phyloP scores from a whole-genome alignment of 148 eudicot genomes.

The Rhododendron williamsianum region DNA sequence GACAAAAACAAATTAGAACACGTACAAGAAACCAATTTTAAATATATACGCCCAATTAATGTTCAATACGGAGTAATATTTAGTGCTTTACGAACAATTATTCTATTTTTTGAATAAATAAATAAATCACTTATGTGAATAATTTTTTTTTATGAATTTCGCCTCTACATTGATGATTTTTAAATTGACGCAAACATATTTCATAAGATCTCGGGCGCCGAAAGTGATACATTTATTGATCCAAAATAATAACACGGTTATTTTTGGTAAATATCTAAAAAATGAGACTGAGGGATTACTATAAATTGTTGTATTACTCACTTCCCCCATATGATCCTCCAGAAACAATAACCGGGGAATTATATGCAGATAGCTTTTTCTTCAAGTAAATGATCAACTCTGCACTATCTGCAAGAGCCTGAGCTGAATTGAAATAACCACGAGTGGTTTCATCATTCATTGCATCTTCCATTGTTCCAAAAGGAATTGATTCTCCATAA shows the following conservation, averaged over 20 bases:
- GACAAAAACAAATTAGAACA: not conserved
- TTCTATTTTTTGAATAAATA: too few relatives aligned
- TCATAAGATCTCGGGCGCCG: too few relatives aligned
- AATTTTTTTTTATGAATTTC: too few relatives aligned
- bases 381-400: constrained; percentile 35
- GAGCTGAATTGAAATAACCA: constrained; percentile 38
- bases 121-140: too few relatives aligned
- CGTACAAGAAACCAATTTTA: too few relatives aligned
- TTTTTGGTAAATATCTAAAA: not conserved
- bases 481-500: constrained; percentile 29
- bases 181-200: not conserved
- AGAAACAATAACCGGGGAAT: constrained; percentile 43
- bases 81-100: not conserved
- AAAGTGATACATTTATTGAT: too few relatives aligned
- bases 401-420: constrained; percentile 56
- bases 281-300: not conserved
- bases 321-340: constrained; percentile 69
- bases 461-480: constrained; percentile 19
- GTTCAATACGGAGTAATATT: too few relatives aligned
- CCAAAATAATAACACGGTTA: too few relatives aligned
- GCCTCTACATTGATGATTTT: not conserved
- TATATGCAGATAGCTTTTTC: constrained; percentile 22
- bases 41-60: too few relatives aligned
- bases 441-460: constrained; percentile 11
- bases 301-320: not conserved